Evolutionary conservation across 208 protist species (phyloP), one percentile per base, ranked within the genome.

Genomic region (Trypanosoma caninum): DNA sequence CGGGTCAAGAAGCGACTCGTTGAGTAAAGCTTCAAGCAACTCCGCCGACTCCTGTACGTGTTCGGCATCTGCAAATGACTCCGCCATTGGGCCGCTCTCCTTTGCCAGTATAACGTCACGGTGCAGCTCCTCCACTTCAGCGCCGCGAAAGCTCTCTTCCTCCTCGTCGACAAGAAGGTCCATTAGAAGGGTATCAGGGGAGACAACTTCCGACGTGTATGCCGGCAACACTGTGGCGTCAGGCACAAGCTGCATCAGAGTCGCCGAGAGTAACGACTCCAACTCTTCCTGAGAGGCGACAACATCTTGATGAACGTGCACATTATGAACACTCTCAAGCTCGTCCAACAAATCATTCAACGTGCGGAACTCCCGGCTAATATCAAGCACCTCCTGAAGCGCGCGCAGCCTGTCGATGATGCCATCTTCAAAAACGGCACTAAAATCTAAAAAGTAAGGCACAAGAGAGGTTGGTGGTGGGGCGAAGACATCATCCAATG

Each of bases 241-340:
- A 9, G 87, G 87, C 41, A 93, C 78, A 16, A 93, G 77, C 56
- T 90, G 87, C 61, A 89, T 71, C 42, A 93, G 69, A 37, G 87
- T 93, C 0, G 87, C 78, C 22, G 87, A 89, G 59, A 93, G 72
- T 27, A 93, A 69, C 4, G 80, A 71, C 72, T 89, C 82, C 0
- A 93, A 58, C 53, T 93, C 87, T 25, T 85, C 83, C 20, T 77
- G 74, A 3, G 87, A 79, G 28, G 80, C 70, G 9, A 87, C 61
- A 31, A 93, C 67, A 27, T 88, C 80, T 30, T 93, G 87, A 53
- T 73, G 72, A n/a, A 93, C 87, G 5, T 61, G 64, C 31, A 93
- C 74, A 7, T 71, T 63, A 56, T 82, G 69, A 2, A 42, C 41
- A 16, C 56, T 74, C 67, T 84, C 81, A 2, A 93, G 56, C 40